Evolutionary conservation across 2,329 filamentous ascomycete genomes (phyloP), one percentile per base, ranked within the genome.

Genomic region (Claviceps fusiformis): DNA sequence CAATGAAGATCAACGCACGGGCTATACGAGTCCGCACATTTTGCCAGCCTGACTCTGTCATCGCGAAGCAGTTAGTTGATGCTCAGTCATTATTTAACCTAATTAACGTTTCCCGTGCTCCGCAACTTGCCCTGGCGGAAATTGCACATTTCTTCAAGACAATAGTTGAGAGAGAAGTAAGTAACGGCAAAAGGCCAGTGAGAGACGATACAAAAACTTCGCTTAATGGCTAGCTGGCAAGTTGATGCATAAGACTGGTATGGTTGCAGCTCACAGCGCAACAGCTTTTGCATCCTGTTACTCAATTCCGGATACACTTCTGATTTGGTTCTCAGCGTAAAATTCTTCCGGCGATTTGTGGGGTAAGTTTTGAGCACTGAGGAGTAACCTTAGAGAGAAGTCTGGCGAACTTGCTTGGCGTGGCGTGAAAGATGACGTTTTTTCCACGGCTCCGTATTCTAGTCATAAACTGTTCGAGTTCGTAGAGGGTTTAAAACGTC

Each of bases 1-100:
- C 74, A 52, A 78, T 80, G 74, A 75, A 74, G 57, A 66, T 69
- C 31, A 75, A 81, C 59, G 76, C 79, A 1, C 71, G 78, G 43
- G 70, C 68, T 9, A 75, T 83, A 66, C 69, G 75, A 27, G 63
- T 81, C 43, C 74, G 77, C 44, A 81, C 78, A 0, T 79, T 76
- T 58, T 82, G 79, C 63, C 76, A 81, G 59, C 79, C 79, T 0
- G 80, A 83, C 61, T 71, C 75, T 0, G 78, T 79, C 29, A 71
- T 82, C 54, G 77, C 77, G 4, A 81, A 81, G 69, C 78, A 81
- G 62, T 67, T 83, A 7, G 65, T 78, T 3, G 79, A 82, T 59
- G 62, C 75, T 0, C 76, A 78, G 66, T 71, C 70, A 9, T 64
- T 81, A 3, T 71, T 80, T 57, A 71, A 75, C 57, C 65, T 80